Conservation (phyloP, 495 filamentous ascomycete species). For the Aspergillus heteromorphus region DNA sequence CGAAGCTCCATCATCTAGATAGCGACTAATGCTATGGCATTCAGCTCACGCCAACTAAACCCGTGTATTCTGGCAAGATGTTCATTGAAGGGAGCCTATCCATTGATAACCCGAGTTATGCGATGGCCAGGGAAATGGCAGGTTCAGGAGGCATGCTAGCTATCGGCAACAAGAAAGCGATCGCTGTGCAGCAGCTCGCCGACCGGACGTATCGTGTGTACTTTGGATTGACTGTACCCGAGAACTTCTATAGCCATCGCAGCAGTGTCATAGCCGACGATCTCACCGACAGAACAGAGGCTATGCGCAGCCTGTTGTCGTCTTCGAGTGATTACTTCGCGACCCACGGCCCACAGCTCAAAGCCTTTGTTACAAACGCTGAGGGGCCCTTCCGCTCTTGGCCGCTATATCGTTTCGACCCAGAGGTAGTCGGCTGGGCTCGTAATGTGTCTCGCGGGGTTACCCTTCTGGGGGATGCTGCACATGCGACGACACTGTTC, state of each 20-base stretch:
- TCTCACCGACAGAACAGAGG: not conserved
- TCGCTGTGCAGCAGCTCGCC: not conserved
- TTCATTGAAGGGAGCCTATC: slow-evolving; percentile 12
- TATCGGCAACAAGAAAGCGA: not conserved
- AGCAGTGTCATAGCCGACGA: not conserved
- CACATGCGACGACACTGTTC: slow-evolving; percentile 55
- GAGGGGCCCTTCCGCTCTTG: slow-evolving; percentile 20
- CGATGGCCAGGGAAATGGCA: not conserved
- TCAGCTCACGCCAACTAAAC: slow-evolving; percentile 8
- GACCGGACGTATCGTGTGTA: not conserved
- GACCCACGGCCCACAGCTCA: not conserved
- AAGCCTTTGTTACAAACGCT: slow-evolving; percentile 5
- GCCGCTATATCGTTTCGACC: slow-evolving; percentile 7
- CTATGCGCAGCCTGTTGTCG: not conserved
- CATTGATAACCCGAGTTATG: slow-evolving; percentile 1
- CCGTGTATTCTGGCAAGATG: slow-evolving; percentile 16
- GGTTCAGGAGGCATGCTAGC: not conserved
- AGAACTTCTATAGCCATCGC: not conserved
- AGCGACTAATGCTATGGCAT: not conserved
- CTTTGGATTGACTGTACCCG: not conserved
- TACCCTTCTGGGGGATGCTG: slow-evolving; percentile 55
- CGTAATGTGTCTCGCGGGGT: slow-evolving; percentile 16
- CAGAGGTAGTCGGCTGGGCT: slow-evolving; percentile 3
- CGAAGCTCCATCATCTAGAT: not conserved
- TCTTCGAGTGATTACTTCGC: not conserved